Base-by-base conservation (phyloP, 345 rosid genomes). In the Toxicodendron radicans region DNA sequence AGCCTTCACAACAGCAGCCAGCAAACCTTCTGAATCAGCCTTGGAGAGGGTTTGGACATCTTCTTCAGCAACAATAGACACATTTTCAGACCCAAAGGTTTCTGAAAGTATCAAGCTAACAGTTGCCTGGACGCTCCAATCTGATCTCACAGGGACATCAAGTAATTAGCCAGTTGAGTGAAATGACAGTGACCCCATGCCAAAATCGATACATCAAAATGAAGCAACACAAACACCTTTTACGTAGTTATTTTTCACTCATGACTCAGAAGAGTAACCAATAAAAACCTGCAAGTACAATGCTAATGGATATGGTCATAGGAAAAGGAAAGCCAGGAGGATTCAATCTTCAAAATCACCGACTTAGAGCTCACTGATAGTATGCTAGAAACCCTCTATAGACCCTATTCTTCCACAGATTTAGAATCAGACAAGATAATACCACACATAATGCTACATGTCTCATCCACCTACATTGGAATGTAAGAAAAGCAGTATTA, bases 61-160 rank as follows among this genome's bases (percentile, higher is more conserved):
- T 79, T 94, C 98, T 80, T 94, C 97, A 46, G 98, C 97, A n/a
- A 94, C 89, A 72, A 90, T 86, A 0, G 91, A 89, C 64, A 89
- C 83, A 64, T 82, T 84, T 72, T 78, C 79, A 80, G 69, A 78
- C 68, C 91, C 85, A 74, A 87, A 91, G 78, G 74, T 76, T 78
- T 88, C 84, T 7, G 93, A 88, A 71, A 94, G 87, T 57, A 89
- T 74, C 97, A 92, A 94, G 83, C 97, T 90, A 62, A 94, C 89
- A 72, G 84, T 86, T 43, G 97, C 98, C 82, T 92, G 97, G 62
- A 94, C 97, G 77, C 98, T 89, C 94, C 95, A 94, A 78, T 94
- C 97, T 92, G 83, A 68, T 70, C 70, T 63, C 30, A 57, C 21
- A 71, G 23, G 45, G 75, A 41, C 21, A 78, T 11, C 21, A 76